phyloP scores from a whole-genome alignment of 805 yeast genomes.

The Hanseniaspora clermontiae region DNA sequence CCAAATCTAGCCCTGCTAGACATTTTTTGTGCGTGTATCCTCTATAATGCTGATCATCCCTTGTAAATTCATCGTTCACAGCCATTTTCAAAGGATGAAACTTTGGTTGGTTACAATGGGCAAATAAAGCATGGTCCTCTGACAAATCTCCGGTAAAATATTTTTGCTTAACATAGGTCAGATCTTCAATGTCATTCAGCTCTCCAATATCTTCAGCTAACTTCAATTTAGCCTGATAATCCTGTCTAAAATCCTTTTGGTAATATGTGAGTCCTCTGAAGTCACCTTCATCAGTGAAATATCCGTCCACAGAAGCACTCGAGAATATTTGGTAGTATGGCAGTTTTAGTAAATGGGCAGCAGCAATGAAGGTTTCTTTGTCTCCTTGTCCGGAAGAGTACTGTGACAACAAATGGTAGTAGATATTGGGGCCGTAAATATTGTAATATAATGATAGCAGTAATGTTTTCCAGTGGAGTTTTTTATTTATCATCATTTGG shows the following conservation, averaged over 20 bases:
- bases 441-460: constrained; percentile 54
- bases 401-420: constrained; percentile 56
- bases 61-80: constrained; percentile 15
- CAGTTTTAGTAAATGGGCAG: constrained; percentile 40
- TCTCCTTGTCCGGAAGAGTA: constrained; percentile 73
- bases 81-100: constrained; percentile 26
- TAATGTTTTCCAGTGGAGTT: constrained; percentile 45
- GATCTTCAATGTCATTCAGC: not conserved
- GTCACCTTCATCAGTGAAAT: constrained; percentile 20
- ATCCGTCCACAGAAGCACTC: constrained; percentile 30
- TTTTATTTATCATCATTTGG: constrained; percentile 49
- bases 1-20: constrained; percentile 21
- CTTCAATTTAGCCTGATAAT: constrained; percentile 27
- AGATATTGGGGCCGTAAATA: constrained; percentile 50
- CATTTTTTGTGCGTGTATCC: constrained; percentile 15
- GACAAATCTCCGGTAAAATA: constrained; percentile 14
- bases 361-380: constrained; percentile 63
- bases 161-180: not conserved
- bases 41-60: constrained; percentile 21
- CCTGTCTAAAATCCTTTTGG: constrained; percentile 38
- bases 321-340: constrained; percentile 42
- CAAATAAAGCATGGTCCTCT: constrained; percentile 23
- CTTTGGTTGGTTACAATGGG: constrained; percentile 31
- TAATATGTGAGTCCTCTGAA: constrained; percentile 34
- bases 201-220: not conserved